phyloP scores from a whole-genome alignment of 495 filamentous ascomycete genomes.

The Penicillium lividum region DNA sequence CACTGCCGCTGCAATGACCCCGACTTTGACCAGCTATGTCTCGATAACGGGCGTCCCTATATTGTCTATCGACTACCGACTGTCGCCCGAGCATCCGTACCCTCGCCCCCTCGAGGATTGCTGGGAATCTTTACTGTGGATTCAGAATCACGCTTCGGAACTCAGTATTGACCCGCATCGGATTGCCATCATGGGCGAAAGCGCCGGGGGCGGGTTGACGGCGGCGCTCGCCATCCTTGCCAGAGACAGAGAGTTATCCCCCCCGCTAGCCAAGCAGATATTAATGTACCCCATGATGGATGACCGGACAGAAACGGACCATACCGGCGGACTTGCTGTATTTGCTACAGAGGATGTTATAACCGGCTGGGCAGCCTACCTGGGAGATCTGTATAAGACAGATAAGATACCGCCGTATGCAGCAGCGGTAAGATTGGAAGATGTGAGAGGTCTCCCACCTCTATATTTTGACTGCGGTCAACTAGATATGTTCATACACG shows the following conservation, averaged over 20 bases:
- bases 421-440: conserved; percentile 22
- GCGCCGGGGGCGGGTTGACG: conserved; percentile 58
- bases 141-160: conserved; percentile 32
- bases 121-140: conserved; percentile 45
- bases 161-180: conserved; percentile 50
- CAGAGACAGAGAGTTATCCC: conserved; percentile 38
- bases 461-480: conserved; percentile 26
- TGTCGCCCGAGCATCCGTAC: conserved; percentile 36
- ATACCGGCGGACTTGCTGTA: conserved; percentile 12
- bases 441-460: conserved; percentile 27
- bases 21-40: neutral
- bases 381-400: conserved; percentile 21
- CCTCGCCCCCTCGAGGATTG: conserved; percentile 36
- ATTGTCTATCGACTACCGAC: conserved; percentile 32
- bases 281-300: conserved; percentile 54
- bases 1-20: conserved; percentile 2
- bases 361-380: conserved; percentile 29
- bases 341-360: conserved; percentile 27
- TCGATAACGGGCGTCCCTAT: conserved; percentile 17
- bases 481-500: conserved; percentile 30
- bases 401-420: conserved; percentile 21
- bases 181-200: conserved; percentile 36
- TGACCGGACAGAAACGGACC: conserved; percentile 24
- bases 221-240: conserved; percentile 42
- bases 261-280: conserved; percentile 46